Base-by-base conservation (phyloP, 345 rosid species). In the Boechera divaricarpa region DNA sequence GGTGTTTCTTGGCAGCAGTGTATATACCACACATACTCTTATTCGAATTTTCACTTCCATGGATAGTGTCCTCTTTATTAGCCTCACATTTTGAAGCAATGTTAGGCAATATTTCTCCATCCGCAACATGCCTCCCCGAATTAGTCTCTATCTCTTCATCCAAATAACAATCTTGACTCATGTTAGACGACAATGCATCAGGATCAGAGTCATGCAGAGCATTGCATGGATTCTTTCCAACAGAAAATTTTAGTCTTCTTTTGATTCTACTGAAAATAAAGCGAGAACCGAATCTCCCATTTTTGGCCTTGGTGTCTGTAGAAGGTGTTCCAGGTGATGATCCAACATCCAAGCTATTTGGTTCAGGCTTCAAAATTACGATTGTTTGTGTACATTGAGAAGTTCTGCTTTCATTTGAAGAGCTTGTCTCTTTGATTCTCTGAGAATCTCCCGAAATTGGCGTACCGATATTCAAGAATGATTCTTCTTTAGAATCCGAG, bases 1-100 rank as follows among this genome's bases (percentile, higher is more conserved):
- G 85, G 80, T 93, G 98, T 78, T 89, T 96, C 86, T 79, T 96
- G 77, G 99, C 99, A 77, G 90, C 92, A 42, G 84, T 49, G 72
- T 95, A 95, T 78, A 95, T 88, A 83, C 82, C 83, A 48, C 97
- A 84, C 76, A 70, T 59, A 76, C 84, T 83, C 80, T 78, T 83
- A 78, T 87, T 82, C 28, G 71, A 77, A 77, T 73, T 78, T 32
- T 90, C 82, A 74, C 51, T 57, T 47, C 74, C 79, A 18, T 39
- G 33, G 76, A 70, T 70, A 29, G 63, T 81, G 36, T 85, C 85
- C 63, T 72, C 81, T 74, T 69, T 81, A 33, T 76, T 72, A 70
- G 55, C 68, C 39, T 75, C 75, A 11, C 7, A 36, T 51, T 75
- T 83, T 65, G 61, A 49, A 41, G 70, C 63, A 24, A 7, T 31